phyloP scores from a whole-genome alignment of 1,284 basidiomycete genomes.

The Leccinum variabile region DNA sequence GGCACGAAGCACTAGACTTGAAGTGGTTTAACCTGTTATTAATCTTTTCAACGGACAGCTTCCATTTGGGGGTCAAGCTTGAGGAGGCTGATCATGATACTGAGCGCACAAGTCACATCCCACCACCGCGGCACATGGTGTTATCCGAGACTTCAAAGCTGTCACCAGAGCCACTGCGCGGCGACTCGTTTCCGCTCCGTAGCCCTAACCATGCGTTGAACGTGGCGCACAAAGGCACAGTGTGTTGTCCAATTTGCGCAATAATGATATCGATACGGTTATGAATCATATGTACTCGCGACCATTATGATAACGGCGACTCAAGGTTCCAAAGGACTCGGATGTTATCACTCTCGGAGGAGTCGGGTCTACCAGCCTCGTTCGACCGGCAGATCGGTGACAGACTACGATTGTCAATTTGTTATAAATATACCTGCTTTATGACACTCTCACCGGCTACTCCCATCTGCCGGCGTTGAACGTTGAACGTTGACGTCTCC shows the following conservation, averaged over 20 bases:
- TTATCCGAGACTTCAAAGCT: background rate
- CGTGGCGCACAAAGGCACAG: background rate
- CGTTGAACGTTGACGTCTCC: background rate
- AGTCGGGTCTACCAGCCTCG: no score
- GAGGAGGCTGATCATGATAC: background rate
- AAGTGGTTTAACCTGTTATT: background rate
- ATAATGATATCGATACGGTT: background rate
- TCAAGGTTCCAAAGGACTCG: background rate
- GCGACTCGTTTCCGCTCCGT: background rate
- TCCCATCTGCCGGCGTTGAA: background rate
- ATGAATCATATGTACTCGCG: background rate
- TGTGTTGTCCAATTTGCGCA: background rate
- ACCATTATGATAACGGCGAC: background rate
- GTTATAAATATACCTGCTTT: background rate
- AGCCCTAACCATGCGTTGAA: background rate
- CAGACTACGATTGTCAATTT: background rate
- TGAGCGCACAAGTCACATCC: background rate
- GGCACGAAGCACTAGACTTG: background rate
- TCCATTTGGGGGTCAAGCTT: background rate
- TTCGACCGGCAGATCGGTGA: background rate
- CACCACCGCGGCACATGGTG: background rate
- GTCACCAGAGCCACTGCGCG: background rate
- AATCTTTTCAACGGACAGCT: background rate
- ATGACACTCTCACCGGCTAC: background rate
- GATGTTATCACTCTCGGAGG: background rate